Base-by-base conservation (phyloP, 2,329 filamentous ascomycete genomes). In the Scedosporium aurantiacum region DNA sequence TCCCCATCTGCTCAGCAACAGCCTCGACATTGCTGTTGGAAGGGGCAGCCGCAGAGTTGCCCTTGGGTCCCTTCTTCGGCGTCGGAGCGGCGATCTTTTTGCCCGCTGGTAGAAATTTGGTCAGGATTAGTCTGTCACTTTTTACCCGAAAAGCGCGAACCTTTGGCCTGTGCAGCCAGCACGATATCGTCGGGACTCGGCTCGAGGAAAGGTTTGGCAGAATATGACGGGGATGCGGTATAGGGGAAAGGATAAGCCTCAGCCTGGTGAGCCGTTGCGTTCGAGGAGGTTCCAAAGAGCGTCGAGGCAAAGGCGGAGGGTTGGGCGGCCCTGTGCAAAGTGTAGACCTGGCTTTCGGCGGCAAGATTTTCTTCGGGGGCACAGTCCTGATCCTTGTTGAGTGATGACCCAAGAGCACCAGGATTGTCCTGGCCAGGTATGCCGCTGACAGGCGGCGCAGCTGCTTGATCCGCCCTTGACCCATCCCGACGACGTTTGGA, bases 131-230 rank as follows among this genome's bases (percentile, higher is more conserved):
- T 71, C 73, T 74, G 74, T 75, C 73, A 76, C 67, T 75, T 76
- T 71, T 74, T 76, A 72, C 74, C 80, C 69, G 75, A 73, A 73
- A 78, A 78, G 70, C 77, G 81, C 85, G 86, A 89, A 91, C 88
- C 88, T 90, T 91, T 89, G 76, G 87, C 87, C 79, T 96, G 93
- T 67, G 92, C 93, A 73, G 87, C 85, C 65, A 91, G 81, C 68
- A 97, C 89, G 70, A 94, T 77, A 73, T 97, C 92, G 77, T 97
- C 92, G 67, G 92, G 92, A 75, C 92, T 97, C 61, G 93, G 92
- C 71, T 85, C 84, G 79, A 87, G 79, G 76, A 97, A 97, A 63
- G 86, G 83, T 70, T 84, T 78, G 69, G 79, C 70, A 74, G 78
- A 70, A 71, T 79, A 79, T 61, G 76, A 73, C 32, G 79, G 73